Conservation (phyloP, 2,329 filamentous ascomycete species). For the Aspergillus tubingensis region DNA sequence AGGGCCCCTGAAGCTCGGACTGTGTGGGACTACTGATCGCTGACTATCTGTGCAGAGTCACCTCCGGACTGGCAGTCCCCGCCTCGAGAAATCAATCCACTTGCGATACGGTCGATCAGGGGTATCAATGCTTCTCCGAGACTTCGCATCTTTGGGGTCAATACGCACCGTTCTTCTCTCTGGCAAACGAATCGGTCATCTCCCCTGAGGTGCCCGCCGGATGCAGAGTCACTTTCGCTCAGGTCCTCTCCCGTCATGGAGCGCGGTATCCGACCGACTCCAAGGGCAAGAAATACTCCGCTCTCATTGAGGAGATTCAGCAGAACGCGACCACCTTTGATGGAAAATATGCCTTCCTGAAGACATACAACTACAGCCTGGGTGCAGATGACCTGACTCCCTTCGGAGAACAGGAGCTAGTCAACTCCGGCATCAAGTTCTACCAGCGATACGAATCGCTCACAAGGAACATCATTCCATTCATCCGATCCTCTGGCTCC, state of each 20-base stretch:
- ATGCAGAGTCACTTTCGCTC: slow-evolving; percentile 78
- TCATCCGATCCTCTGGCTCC: slow-evolving; percentile 71
- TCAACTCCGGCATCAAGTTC: slow-evolving; percentile 75
- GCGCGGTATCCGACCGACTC: slow-evolving; percentile 74
- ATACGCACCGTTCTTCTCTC: slow-evolving; percentile 81
- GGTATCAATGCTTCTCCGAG: slow-evolving; percentile 64
- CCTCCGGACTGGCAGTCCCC: slow-evolving; percentile 1
- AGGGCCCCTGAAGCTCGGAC: too few species aligned
- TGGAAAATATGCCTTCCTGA: slow-evolving; percentile 68
- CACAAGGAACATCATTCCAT: slow-evolving; percentile 60
- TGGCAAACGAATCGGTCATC: slow-evolving; percentile 62
- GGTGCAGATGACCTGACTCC: slow-evolving; percentile 68
- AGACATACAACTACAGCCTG: slow-evolving; percentile 69
- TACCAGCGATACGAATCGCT: slow-evolving; percentile 71
- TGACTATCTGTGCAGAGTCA: slow-evolving; percentile 13
- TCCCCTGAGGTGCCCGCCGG: slow-evolving; percentile 60
- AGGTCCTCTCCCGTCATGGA: slow-evolving; percentile 81
- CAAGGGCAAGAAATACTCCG: slow-evolving; percentile 66
- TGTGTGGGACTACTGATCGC: not conserved
- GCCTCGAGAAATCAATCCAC: slow-evolving; percentile 12
- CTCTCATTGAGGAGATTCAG: slow-evolving; percentile 68
- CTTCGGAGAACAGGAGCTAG: slow-evolving; percentile 69
- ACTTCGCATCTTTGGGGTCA: slow-evolving; percentile 78
- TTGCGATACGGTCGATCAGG: slow-evolving; percentile 58
- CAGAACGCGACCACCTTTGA: slow-evolving; percentile 58